Evolutionary conservation across 225 moss, liverwort and hornwort species (phyloP).

Genomic region (Marchantia paleacea): DNA sequence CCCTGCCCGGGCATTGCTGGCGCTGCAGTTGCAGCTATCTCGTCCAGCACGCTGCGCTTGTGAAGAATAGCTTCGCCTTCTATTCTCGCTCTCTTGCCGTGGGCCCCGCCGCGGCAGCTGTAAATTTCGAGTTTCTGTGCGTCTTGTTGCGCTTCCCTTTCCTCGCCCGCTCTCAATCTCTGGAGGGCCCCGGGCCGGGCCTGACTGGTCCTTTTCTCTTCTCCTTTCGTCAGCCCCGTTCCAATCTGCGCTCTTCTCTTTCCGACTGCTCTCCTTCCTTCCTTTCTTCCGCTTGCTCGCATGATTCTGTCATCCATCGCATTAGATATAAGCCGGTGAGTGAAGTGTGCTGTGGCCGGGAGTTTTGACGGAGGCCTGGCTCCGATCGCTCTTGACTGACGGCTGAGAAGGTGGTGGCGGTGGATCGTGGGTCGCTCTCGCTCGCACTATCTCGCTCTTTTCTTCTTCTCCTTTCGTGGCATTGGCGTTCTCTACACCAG

Average conservation of each 20-base stretch:
- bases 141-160: neutral
- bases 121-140: neutral
- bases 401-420: slow-evolving; percentile 6
- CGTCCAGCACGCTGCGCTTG: slow-evolving; percentile 14
- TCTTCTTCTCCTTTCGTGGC: neutral
- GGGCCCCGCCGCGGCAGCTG: slow-evolving; percentile 1
- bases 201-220: too few species aligned
- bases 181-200: too few species aligned
- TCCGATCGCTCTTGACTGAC: neutral
- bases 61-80: neutral
- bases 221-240: neutral
- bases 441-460: too few species aligned
- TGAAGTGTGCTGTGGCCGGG: neutral
- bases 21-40: slow-evolving; percentile 1
- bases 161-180: too few species aligned
- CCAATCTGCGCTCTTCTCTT: neutral
- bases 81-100: neutral
- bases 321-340: neutral
- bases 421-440: neutral
- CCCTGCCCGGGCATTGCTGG: neutral
- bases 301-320: neutral
- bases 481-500: neutral
- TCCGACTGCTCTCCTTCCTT: neutral
- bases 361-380: neutral
- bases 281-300: neutral